Base-by-base conservation (phyloP, 2,329 filamentous ascomycete genomes). In the Colletotrichum sojae region DNA sequence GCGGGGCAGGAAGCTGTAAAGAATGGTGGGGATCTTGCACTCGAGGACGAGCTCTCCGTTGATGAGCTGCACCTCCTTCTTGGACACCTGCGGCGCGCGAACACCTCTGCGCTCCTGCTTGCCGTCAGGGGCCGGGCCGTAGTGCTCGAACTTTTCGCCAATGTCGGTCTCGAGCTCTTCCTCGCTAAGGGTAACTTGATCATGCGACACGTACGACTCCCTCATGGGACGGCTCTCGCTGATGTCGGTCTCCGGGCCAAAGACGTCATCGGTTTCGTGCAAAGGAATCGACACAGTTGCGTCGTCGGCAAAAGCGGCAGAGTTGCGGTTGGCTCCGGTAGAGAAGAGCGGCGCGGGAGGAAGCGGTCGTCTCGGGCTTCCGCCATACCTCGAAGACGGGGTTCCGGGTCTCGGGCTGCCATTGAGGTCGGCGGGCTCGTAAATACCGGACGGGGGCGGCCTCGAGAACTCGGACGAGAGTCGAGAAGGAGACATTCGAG, bases 11-110 rank as follows among this genome's bases (percentile, higher is more conserved):
- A 99, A 99, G 78, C 94, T 97, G 87, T 98, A 97, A 48, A 99
- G 86, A 74, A 98, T 99, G 0, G 96, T 99, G 0, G 97, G 96
- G 73, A 99, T 99, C 83, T 99, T 99, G 86, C 96, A 98, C 83
- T 99, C 96, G 54, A 99, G 86, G 67, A 99, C 95, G 61, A 99
- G 90, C 82, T 99, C 95, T 77, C 96, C 96, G 78, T 99, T 98
- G 86, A 98, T 97, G 52, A 99, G 88, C 75, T 94, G 91, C 63
- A 99, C 96, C 80, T 98, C 95, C 78, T 97, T 97, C 81, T 91
- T 96, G 12, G 92, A 90, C 89, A 95, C 95, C 75, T 97, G 94
- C 3, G 94, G 94, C 36, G 92, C 89, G 73, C 95, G 90, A 31
- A 95, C 94, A 65, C 96, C 96, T 75, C 96, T 89, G 64, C 96